A percentile compares a stretch with the other conserved stretches of the same genome.
Evolutionary conservation across 176 grass and related monocot species (phyloP).

Genomic region (Olyra latifolia): DNA sequence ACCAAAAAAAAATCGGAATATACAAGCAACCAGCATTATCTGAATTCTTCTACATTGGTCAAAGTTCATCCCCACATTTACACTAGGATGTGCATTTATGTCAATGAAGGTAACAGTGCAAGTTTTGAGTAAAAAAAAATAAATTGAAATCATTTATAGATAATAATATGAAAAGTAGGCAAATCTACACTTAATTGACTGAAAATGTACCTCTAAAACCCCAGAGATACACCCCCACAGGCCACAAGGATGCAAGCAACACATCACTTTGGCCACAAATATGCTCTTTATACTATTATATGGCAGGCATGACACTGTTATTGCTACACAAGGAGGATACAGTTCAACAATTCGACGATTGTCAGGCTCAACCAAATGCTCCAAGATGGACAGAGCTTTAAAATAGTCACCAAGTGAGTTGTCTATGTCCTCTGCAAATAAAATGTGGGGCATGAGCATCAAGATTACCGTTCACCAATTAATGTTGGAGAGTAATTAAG

Average conservation of each 20-base stretch:
- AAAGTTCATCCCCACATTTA: neutral
- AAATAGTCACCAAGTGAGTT: slow-evolving; percentile 82
- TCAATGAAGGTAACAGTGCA: slow-evolving; percentile 7
- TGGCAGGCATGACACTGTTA: neutral
- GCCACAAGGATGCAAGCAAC: neutral
- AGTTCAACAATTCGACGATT: slow-evolving; percentile 83
- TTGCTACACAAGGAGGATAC: slow-evolving; percentile 62
- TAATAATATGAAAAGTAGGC: neutral
- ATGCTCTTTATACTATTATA: slow-evolving; percentile 22
- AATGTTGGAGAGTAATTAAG: neutral
- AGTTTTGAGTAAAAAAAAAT: neutral
- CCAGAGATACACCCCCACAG: neutral
- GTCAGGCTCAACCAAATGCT: slow-evolving; percentile 71
- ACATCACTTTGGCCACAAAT: neutral
- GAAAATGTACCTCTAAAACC: slow-evolving; percentile 2
- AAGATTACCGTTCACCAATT: neutral
- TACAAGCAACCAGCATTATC: neutral
- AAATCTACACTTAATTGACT: neutral
- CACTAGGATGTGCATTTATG: neutral
- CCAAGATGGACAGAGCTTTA: slow-evolving; percentile 84
- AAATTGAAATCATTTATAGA: neutral
- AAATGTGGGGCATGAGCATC: slow-evolving; percentile 23
- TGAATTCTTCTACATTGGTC: neutral
- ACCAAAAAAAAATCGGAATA: slow-evolving; percentile 13
- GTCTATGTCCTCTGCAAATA: slow-evolving; percentile 86